These are phyloP conservation scores for Rosa persica DNA, from an alignment of 306 rosid species.

Conservation along the genomic window DNA sequence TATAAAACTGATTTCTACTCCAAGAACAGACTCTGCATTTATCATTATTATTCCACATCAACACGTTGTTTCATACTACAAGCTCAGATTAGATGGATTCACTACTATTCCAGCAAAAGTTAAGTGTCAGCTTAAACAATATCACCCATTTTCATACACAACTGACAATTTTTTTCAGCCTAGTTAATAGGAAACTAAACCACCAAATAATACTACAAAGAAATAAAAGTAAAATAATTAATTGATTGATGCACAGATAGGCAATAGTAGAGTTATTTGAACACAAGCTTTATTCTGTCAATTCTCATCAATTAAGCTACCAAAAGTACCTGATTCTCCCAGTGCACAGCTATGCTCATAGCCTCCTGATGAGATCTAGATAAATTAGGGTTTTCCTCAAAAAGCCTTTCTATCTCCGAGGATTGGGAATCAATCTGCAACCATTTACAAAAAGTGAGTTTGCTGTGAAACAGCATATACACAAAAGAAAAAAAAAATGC, in stretches of 20 bases:
- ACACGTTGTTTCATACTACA: background rate
- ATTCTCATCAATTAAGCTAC: background rate
- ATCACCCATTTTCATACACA: background rate
- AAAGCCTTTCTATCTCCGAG: slow-evolving; percentile 78
- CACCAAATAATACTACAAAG: background rate
- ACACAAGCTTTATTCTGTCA: background rate
- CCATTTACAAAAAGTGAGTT: slow-evolving; percentile 26
- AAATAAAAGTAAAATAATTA: too few species aligned
- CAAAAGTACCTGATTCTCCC: slow-evolving; percentile 80
- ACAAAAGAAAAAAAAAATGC: slow-evolving; percentile 11
- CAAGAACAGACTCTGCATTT: background rate
- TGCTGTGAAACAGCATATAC: slow-evolving; percentile 25
- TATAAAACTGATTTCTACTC: too few species aligned
- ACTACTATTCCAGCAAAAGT: background rate
- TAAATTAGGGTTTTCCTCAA: slow-evolving; percentile 84
- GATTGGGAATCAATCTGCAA: slow-evolving; percentile 92
- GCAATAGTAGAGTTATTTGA: background rate
- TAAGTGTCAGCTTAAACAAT: background rate
- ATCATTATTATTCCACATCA: background rate
- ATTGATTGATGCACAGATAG: background rate
- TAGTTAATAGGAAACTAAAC: background rate
- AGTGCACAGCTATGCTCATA: slow-evolving; percentile 45
- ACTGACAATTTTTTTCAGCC: background rate
- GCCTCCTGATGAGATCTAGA: slow-evolving; percentile 69
- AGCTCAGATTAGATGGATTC: background rate